Evolutionary conservation across 1,139 yeast species (phyloP), one percentile per base, ranked within the genome.

Genomic region (Kodamaea arcana): DNA sequence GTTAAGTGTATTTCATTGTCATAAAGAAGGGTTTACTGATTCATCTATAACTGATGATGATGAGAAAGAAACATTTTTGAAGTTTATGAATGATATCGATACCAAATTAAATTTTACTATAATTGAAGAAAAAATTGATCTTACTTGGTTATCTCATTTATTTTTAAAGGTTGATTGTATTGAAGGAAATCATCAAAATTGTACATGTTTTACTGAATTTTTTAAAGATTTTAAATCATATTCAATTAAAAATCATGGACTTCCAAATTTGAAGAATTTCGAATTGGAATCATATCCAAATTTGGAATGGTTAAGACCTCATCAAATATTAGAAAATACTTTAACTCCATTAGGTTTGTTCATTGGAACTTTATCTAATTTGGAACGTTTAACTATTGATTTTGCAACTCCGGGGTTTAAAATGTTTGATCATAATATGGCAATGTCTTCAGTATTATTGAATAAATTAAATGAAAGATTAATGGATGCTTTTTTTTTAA

Each of bases 401-500:
- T 62, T 64, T 37, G 52, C 65, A 2, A 62, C 69, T 0, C 66
- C 66, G 1, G 67, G 68, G 4, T 63, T 62, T 43, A 65, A 65
- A 42, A 65, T 64, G 69, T 64, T 64, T 47, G 69, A 59, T 36
- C 49, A 47, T 36, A 52, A 51, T 24, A 51, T 55, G 48, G 60
- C 59, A 11, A 54, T 63, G 60, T 50, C 65, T 5, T 56, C 62
- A 20, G 22, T 34, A 15, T 42, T 57, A 12, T 48, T 65, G 35
- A 65, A 65, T 42, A 52, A 61, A 38, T 45, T 65, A 37, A 64
- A 63, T 42, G 64, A 60, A 37, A 47, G 63, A 30, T 44, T 65
- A 15, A 57, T 65, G 53, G 68, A 63, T 37, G 63, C 68, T 13
- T 65, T 65, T 35, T 62, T 65, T 36, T 42, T 60, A 15, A 45